A percentile compares a stretch with the other conserved stretches of the same genome.
Evolutionary conservation across 2,329 filamentous ascomycete species (phyloP).

Genomic region (Monilinia laxa): DNA sequence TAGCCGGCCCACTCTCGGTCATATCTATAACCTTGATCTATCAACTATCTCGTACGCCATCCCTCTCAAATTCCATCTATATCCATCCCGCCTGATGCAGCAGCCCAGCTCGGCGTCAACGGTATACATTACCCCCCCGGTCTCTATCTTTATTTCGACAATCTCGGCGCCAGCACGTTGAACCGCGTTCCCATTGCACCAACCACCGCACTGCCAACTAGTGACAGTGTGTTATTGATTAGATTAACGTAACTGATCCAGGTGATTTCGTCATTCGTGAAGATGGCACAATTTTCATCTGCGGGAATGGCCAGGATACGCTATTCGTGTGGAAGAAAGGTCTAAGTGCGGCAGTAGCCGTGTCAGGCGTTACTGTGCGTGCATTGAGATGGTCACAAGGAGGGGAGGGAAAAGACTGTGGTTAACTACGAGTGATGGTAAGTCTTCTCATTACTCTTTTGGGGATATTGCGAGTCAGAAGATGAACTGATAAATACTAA

Average conservation of each 20-base stretch:
- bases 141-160: slow-evolving; percentile 36
- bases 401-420: slow-evolving; percentile 23
- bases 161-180: slow-evolving; percentile 25
- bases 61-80: slow-evolving; percentile 34
- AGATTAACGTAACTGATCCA: background rate
- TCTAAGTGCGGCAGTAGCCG: background rate
- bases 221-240: slow-evolving; percentile 15
- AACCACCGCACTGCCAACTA: background rate
- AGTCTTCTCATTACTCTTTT: slow-evolving; percentile 13
- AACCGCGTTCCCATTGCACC: slow-evolving; percentile 6
- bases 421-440: slow-evolving; percentile 28
- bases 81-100: slow-evolving; percentile 16
- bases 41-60: slow-evolving; percentile 31
- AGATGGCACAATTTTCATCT: slow-evolving; percentile 26
- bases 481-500: background rate
- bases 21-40: slow-evolving; percentile 33
- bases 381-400: slow-evolving; percentile 22
- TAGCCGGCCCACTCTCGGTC: slow-evolving; percentile 32
- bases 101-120: slow-evolving; percentile 30
- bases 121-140: slow-evolving; percentile 34
- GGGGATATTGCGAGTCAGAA: too few species aligned
- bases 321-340: slow-evolving; percentile 18
- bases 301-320: slow-evolving; percentile 23
- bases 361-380: slow-evolving; percentile 27
- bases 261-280: slow-evolving; percentile 28